Evolutionary conservation across 768 basidiomycete genomes (phyloP).

Genomic region (Lepiota brunneoincarnata): DNA sequence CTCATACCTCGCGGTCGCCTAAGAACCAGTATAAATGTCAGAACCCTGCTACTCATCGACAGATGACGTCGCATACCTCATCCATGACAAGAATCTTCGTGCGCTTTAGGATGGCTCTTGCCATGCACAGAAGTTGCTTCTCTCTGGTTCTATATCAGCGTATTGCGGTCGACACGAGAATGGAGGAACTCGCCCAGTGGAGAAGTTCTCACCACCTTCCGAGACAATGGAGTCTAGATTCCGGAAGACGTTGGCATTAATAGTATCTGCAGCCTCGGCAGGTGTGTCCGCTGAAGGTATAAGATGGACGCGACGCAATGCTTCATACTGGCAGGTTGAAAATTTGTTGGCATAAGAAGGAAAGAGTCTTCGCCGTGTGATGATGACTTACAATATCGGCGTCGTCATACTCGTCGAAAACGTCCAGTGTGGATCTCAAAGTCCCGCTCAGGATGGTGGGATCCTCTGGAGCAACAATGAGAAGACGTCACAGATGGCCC

Average conservation of each 20-base stretch:
- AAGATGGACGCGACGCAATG: constrained; percentile 80
- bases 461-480: constrained; percentile 56
- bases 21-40: constrained; percentile 25
- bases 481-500: neutral
- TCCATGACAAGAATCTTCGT: constrained; percentile 84
- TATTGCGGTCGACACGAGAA: neutral
- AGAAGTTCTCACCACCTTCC: constrained; percentile 90
- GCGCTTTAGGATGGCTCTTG: constrained; percentile 77
- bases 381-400: constrained; percentile 62
- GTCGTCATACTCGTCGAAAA: constrained; percentile 87
- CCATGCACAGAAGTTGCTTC: constrained; percentile 69
- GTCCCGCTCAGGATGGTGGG: constrained; percentile 86
- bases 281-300: constrained; percentile 57
- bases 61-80: constrained; percentile 53
- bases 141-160: constrained; percentile 14
- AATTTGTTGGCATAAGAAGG: too few relatives aligned
- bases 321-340: constrained; percentile 56
- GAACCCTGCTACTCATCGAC: constrained; percentile 13
- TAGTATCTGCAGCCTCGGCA: constrained; percentile 40
- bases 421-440: constrained; percentile 76
- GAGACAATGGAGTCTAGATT: constrained; percentile 72
- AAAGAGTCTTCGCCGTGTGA: too few relatives aligned
- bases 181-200: constrained; percentile 57
- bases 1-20: constrained; percentile 67
- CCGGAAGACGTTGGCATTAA: constrained; percentile 77